Base-by-base conservation (phyloP, 768 basidiomycete genomes). In the Collybia nuda region DNA sequence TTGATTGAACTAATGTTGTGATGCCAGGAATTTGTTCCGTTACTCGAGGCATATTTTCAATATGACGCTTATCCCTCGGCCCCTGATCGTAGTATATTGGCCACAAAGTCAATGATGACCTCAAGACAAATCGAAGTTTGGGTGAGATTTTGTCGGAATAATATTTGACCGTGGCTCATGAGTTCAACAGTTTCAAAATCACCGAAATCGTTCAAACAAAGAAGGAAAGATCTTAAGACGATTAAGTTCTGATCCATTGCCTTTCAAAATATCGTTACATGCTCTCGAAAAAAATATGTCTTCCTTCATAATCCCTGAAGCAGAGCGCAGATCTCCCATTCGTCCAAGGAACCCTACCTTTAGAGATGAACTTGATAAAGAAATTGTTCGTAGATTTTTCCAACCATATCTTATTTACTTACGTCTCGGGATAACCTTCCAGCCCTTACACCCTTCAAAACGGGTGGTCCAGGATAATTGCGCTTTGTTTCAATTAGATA, bases 181-280 rank as follows among this genome's bases (percentile, higher is more conserved):
- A n/a, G n/a, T n/a, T n/a, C n/a, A n/a, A n/a, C n/a, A 82, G 81
- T 82, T 82, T 47, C 81, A 82, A 66, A 82, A 82, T 37, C 76
- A 74, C 21, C 73, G 81, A 6, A 69, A 65, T 43, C 70, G 75
- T 9, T 66, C 69, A 1, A 72, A 58, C 38, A 64, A 57, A 37
- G 72, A 67, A 15, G 66, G 66, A 3, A 63, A 39, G 39, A 11
- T 5, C 3, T 23, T 67, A 1, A 56, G 32, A 2, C 63, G 62
- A n/a, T 54, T 64, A 22, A 9, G 52, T 2, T 32, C 60, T 0
- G 58, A 64, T 19, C 53, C 57, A 2, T 51, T 56, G 7, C 62
- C 64, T 1, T 40, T 58, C 1, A 52, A 64, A 0, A 21, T 67
- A 1, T 53, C 57, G 0, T 29, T 73, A 1, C 51, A 61, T 12